Evolutionary conservation across 768 basidiomycete species (phyloP).

Genomic region (Termitomyces titanicus): DNA sequence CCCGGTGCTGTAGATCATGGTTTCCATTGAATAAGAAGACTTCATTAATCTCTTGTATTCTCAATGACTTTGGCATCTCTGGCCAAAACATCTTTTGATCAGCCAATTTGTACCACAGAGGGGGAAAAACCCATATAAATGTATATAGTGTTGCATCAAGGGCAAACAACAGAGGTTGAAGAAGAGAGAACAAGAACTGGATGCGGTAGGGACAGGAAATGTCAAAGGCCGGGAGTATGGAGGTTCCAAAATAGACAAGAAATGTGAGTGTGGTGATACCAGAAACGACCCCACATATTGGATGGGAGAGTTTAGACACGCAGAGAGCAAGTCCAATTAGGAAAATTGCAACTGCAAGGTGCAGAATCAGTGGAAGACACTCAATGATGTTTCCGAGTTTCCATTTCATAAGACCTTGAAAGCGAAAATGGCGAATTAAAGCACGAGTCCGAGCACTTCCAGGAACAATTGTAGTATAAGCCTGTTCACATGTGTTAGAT

Average conservation of each 20-base stretch:
- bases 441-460: neutral
- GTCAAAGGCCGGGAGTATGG: neutral
- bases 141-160: too few relatives aligned
- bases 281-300: neutral
- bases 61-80: too few relatives aligned
- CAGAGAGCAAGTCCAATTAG: constrained; percentile 12
- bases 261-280: neutral
- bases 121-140: too few relatives aligned
- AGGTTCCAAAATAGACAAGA: neutral
- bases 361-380: constrained; percentile 8
- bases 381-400: constrained; percentile 7
- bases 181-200: neutral
- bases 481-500: neutral
- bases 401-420: constrained; percentile 10
- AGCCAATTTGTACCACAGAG: too few relatives aligned
- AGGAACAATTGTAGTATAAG: neutral
- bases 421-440: constrained; percentile 3
- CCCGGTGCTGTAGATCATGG: too few relatives aligned
- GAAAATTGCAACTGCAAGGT: constrained; percentile 15
- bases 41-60: too few relatives aligned
- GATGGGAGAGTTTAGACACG: neutral
- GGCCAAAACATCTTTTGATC: too few relatives aligned
- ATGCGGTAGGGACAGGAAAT: neutral
- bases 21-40: too few relatives aligned
- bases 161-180: neutral